A percentile compares a stretch with the other conserved stretches of the same genome.
Evolutionary conservation across 1,139 yeast genomes (phyloP).

Genomic region (Blastobotrys aristatus): DNA sequence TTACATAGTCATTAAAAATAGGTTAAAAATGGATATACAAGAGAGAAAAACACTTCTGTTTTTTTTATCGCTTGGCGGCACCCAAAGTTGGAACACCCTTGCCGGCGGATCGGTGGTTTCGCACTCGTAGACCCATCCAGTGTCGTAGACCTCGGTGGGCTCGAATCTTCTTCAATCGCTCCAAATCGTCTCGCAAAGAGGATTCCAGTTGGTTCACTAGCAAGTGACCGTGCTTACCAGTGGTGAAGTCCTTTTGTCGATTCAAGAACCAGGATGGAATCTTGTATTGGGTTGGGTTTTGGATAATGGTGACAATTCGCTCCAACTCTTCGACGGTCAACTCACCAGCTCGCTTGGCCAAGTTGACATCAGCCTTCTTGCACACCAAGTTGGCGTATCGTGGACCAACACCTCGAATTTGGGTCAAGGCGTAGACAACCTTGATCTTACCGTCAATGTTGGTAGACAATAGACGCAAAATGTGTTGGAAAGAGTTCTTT

Average conservation of each 20-base stretch:
- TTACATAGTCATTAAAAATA: neutral
- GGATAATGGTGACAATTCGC: constrained; percentile 99
- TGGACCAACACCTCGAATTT: constrained; percentile 99
- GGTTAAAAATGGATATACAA: neutral
- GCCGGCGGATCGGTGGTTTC: constrained; percentile 36
- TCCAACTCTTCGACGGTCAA: constrained; percentile 99
- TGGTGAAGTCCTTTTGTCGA: constrained; percentile 98
- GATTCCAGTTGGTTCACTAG: constrained; percentile 99
- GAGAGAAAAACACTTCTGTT: neutral
- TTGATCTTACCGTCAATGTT: constrained; percentile 99
- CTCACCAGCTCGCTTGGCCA: constrained; percentile 99
- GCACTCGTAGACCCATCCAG: constrained; percentile 92
- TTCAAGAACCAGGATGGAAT: constrained; percentile 99
- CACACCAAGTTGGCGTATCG: constrained; percentile 99
- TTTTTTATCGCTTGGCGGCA: constrained; percentile 3
- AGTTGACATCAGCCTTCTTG: constrained; percentile 99
- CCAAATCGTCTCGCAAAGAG: constrained; percentile 99
- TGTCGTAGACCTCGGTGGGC: constrained; percentile 99
- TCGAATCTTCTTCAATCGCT: constrained; percentile 99
- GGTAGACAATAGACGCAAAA: constrained; percentile 98
- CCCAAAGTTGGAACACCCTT: constrained; percentile 3
- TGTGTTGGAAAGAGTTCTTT: constrained; percentile 99
- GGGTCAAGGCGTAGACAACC: constrained; percentile 99
- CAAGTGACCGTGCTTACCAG: constrained; percentile 99
- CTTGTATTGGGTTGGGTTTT: constrained; percentile 99